Evolutionary conservation across 805 yeast genomes (phyloP).

Genomic region (Nakazawaea molendinolei): DNA sequence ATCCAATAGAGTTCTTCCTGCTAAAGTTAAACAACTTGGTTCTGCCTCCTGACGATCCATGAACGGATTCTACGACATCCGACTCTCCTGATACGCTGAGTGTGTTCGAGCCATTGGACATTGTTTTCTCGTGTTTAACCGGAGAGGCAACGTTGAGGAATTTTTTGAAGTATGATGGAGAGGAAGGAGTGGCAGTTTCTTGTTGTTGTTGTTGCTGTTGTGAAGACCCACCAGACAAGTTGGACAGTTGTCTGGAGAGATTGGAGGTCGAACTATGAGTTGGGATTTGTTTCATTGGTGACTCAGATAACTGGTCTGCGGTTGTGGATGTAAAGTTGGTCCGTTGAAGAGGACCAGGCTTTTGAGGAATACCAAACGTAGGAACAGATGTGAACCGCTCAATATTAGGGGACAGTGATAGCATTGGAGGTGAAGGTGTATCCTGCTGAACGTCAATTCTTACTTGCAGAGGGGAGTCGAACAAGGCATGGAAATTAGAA

Average conservation of each 20-base stretch:
- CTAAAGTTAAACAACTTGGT: slow-evolving; percentile 7
- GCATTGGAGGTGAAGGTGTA: too few species aligned
- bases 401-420: too few species aligned
- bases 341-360: too few species aligned
- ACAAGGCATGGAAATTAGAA: slow-evolving; percentile 5
- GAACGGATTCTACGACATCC: neutral
- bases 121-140: slow-evolving; percentile 6
- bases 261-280: slow-evolving; percentile 6
- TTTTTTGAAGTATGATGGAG: slow-evolving; percentile 11
- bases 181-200: slow-evolving; percentile 1
- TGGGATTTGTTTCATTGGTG: slow-evolving; percentile 1
- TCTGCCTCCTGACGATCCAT: neutral
- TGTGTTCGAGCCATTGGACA: slow-evolving; percentile 2
- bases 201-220: neutral
- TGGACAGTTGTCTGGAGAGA: slow-evolving; percentile 6
- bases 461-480: slow-evolving; percentile 4
- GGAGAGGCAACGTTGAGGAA: slow-evolving; percentile 8
- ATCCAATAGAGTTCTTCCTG: slow-evolving; percentile 5
- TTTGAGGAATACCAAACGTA: too few species aligned
- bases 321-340: too few species aligned
- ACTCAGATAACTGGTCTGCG: neutral
- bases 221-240: slow-evolving; percentile 1
- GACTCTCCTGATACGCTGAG: slow-evolving; percentile 5
- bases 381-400: too few species aligned
- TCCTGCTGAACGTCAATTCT: too few species aligned